These are phyloP conservation scores for Eimeria falciformis DNA, from an alignment of 169 alveolate genomes.

Conservation along the genomic window DNA sequence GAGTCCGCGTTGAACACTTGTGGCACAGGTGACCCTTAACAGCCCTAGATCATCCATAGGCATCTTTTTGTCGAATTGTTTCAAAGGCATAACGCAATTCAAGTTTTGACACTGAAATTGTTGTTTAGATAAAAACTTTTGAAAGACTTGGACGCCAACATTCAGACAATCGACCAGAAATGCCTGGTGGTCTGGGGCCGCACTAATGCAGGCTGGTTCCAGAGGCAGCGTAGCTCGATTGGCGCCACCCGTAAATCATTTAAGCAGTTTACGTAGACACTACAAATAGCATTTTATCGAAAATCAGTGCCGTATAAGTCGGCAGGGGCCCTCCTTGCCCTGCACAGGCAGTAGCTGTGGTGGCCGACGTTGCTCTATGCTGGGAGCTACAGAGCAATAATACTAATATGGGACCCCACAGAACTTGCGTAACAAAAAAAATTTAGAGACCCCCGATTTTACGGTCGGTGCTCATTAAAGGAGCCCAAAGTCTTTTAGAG, in stretches of 20 bases:
- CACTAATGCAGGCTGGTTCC: conserved; percentile 53
- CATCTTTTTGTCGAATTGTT: no score
- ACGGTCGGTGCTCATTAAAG: conserved; percentile 37
- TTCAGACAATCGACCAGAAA: not conserved
- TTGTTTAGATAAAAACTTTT: no score
- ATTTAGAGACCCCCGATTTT: conserved; percentile 56
- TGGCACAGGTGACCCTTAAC: conserved; percentile 20
- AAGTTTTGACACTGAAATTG: no score
- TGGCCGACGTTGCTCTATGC: conserved; percentile 5
- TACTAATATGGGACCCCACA: conserved; percentile 51
- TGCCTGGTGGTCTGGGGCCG: conserved; percentile 28
- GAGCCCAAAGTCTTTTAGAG: conserved; percentile 69
- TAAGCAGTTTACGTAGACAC: no score
- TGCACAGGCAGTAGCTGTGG: conserved; percentile 38
- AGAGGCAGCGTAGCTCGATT: conserved; percentile 29
- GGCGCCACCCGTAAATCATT: not conserved
- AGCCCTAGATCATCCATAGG: no score
- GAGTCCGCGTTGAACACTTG: not conserved
- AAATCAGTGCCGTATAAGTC: not conserved
- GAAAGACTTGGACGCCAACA: no score
- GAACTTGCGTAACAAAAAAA: conserved; percentile 49
- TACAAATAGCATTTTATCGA: not conserved
- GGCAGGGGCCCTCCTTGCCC: conserved; percentile 62
- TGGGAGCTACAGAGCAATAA: conserved; percentile 38
- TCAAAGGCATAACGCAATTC: no score